These are phyloP conservation scores for Cladosporium sp. DNA, from an alignment of 2,329 filamentous ascomycete species.

Conservation along the genomic window DNA sequence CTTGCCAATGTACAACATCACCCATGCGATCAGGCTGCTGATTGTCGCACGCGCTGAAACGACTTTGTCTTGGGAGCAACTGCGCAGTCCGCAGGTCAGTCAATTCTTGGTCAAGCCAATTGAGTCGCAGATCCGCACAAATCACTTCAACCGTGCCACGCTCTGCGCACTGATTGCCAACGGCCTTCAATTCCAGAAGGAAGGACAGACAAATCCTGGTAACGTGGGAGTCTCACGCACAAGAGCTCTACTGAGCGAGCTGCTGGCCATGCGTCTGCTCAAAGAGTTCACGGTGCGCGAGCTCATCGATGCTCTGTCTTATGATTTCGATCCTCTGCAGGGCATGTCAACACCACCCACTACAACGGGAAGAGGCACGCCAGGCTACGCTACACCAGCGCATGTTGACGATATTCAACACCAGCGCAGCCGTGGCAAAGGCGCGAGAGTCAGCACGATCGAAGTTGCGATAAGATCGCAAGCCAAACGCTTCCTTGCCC, in stretches of 20 bases:
- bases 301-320: constrained; percentile 89
- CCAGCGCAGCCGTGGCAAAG: constrained; percentile 54
- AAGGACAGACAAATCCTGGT: constrained; percentile 76
- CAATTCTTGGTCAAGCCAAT: constrained; percentile 96
- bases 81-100: constrained; percentile 92
- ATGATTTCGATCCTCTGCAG: constrained; percentile 91
- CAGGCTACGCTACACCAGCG: constrained; percentile 16
- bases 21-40: constrained; percentile 83
- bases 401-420: constrained; percentile 29
- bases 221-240: constrained; percentile 83
- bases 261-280: constrained; percentile 83
- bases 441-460: constrained; percentile 81
- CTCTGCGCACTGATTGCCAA: constrained; percentile 91
- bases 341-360: constrained; percentile 61
- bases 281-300: constrained; percentile 88
- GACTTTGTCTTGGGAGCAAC: constrained; percentile 88
- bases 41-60: constrained; percentile 86
- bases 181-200: constrained; percentile 88
- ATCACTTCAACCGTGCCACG: constrained; percentile 83
- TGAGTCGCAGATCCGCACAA: constrained; percentile 79
- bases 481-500: constrained; percentile 87
- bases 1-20: constrained; percentile 85
- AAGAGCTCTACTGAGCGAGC: constrained; percentile 83
- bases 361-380: constrained; percentile 36
- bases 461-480: constrained; percentile 92